phyloP scores from a whole-genome alignment of 768 basidiomycete genomes.

The Sporobolomyces roseus region DNA sequence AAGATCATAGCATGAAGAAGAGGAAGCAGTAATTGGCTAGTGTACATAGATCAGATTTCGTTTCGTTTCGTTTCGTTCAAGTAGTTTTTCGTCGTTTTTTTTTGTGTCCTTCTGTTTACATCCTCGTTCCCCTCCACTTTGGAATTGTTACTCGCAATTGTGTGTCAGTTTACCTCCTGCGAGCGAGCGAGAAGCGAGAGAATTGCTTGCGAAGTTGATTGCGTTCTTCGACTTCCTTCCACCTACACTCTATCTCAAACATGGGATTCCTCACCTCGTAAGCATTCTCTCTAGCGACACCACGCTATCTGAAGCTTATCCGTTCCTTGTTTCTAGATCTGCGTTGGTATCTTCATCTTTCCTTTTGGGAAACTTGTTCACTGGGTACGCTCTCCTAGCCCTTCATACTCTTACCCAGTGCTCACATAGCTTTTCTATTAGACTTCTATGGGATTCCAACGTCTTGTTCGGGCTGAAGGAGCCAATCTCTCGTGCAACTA shows the following conservation, averaged over 20 bases:
- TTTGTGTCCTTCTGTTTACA: no score
- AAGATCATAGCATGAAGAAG: neutral
- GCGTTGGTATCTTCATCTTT: conserved; percentile 29
- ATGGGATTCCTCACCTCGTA: conserved; percentile 22
- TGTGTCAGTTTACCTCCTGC: no score
- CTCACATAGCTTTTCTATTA: neutral
- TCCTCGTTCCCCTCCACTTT: no score
- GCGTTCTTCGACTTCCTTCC: neutral
- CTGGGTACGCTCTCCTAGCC: conserved; percentile 6
- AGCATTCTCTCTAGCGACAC: no score
- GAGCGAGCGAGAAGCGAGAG: no score
- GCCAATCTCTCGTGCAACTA: conserved; percentile 7
- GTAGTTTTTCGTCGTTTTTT: neutral
- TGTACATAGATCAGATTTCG: neutral
- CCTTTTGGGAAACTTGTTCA: conserved; percentile 40
- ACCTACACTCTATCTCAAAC: neutral
- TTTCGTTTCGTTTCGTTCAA: neutral
- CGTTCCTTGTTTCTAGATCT: conserved; percentile 1
- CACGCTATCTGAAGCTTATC: neutral
- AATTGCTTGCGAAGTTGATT: no score
- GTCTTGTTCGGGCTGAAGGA: conserved; percentile 26
- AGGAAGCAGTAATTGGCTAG: conserved; percentile 7
- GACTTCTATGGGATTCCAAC: conserved; percentile 33
- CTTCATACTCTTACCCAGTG: no score
- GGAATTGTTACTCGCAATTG: no score